Evolutionary conservation across 2,329 filamentous ascomycete species (phyloP).

Genomic region (Berkeleyomyces basicola): DNA sequence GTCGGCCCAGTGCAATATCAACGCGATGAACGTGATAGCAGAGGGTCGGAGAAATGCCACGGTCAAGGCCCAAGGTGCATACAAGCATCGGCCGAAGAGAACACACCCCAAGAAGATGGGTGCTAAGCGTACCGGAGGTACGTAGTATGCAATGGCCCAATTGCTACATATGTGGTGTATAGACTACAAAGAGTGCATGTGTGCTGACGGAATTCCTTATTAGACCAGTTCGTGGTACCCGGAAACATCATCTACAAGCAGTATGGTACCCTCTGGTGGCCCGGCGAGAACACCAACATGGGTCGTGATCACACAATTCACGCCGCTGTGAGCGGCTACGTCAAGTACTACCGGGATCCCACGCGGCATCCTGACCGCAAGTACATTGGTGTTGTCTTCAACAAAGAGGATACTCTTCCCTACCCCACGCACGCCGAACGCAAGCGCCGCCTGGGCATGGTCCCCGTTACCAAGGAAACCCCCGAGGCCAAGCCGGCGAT

Average conservation of each 20-base stretch:
- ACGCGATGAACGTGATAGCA: slow-evolving; percentile 14
- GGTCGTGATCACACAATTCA: slow-evolving; percentile 95
- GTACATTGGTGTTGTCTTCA: slow-evolving; percentile 86
- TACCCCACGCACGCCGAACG: slow-evolving; percentile 57
- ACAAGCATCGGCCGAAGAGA: slow-evolving; percentile 46
- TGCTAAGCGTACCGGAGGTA: slow-evolving; percentile 82
- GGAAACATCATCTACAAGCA: slow-evolving; percentile 98
- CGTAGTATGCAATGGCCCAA: slow-evolving; percentile 16
- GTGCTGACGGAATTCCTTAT: neutral
- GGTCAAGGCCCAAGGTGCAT: slow-evolving; percentile 49
- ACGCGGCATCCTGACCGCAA: slow-evolving; percentile 66
- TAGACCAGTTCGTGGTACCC: slow-evolving; percentile 82
- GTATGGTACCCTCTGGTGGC: slow-evolving; percentile 83
- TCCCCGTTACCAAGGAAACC: slow-evolving; percentile 26
- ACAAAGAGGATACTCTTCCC: slow-evolving; percentile 65
- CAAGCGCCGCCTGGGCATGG: slow-evolving; percentile 59
- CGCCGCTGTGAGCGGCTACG: slow-evolving; percentile 69
- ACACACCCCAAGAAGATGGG: slow-evolving; percentile 68
- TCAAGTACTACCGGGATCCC: slow-evolving; percentile 92
- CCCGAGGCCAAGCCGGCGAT: slow-evolving; percentile 23
- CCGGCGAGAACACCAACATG: slow-evolving; percentile 89
- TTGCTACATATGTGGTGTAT: neutral
- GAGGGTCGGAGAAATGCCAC: slow-evolving; percentile 37
- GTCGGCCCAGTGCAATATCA: slow-evolving; percentile 13
- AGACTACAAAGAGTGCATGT: neutral